Evolutionary conservation across 164 flowering plant genomes (phyloP).

Genomic region (Liquidambar formosana): DNA sequence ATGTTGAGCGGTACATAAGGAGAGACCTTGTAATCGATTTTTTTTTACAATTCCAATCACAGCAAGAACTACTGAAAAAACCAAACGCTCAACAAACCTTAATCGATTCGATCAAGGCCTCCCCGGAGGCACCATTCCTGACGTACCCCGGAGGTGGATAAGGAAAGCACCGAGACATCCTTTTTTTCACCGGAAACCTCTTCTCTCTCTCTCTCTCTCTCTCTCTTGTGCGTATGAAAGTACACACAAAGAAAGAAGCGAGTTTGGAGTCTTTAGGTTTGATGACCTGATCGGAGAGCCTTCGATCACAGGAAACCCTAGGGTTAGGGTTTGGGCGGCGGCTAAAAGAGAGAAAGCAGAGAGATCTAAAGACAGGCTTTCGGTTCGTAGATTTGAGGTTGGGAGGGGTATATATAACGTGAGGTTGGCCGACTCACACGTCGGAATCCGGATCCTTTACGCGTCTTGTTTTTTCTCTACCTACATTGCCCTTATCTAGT

Average conservation of each 20-base stretch:
- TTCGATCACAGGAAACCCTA: background rate
- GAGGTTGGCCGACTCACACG: no score
- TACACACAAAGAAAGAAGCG: no score
- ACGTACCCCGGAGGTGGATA: conserved; percentile 45
- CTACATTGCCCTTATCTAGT: no score
- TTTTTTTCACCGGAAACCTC: background rate
- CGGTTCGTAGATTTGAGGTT: no score
- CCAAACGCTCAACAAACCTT: conserved; percentile 56
- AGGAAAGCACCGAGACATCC: conserved; percentile 65
- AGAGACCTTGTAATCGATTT: no score
- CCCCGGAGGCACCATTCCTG: conserved; percentile 25
- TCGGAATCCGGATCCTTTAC: no score
- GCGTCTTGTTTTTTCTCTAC: no score
- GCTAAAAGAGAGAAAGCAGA: background rate
- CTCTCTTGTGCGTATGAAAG: background rate
- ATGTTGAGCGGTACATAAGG: no score
- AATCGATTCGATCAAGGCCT: conserved; percentile 50
- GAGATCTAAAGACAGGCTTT: background rate
- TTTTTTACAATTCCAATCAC: no score
- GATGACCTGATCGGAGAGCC: background rate
- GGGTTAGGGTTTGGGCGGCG: background rate
- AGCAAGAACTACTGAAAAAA: no score
- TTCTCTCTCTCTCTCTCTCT: background rate
- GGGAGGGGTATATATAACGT: no score
- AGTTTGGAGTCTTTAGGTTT: no score